Conservation (phyloP, 2,329 filamentous ascomycete species). For the Escovopsis sp. region DNA sequence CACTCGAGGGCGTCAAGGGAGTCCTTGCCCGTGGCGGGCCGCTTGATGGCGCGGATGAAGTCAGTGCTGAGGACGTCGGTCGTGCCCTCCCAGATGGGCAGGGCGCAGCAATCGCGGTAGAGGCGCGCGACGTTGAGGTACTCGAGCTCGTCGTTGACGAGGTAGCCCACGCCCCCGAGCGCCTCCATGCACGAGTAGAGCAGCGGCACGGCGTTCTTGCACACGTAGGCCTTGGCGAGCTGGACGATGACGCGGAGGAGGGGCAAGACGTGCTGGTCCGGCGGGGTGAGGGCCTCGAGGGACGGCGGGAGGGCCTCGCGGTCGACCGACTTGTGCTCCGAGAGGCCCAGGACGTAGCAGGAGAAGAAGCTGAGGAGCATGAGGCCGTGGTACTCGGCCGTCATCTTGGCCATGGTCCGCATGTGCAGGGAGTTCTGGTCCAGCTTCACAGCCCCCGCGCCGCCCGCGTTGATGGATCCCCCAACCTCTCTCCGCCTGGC, state of each 20-base stretch:
- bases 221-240: constrained; percentile 43
- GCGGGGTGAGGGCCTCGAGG: constrained; percentile 19
- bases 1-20: constrained; percentile 28
- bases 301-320: constrained; percentile 6
- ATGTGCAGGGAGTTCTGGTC: constrained; percentile 41
- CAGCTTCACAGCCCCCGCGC: constrained; percentile 28
- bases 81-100: constrained; percentile 59
- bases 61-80: constrained; percentile 52
- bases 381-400: constrained; percentile 38
- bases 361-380: constrained; percentile 42
- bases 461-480: constrained; percentile 11
- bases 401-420: constrained; percentile 40
- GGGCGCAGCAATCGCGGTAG: constrained; percentile 48
- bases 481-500: constrained; percentile 40
- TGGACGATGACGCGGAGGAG: constrained; percentile 45
- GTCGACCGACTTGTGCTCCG: constrained; percentile 25
- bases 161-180: constrained; percentile 52
- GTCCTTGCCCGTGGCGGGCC: constrained; percentile 22
- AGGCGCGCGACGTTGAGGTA: constrained; percentile 52
- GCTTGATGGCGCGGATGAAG: constrained; percentile 32
- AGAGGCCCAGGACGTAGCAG: constrained; percentile 37
- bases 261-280: constrained; percentile 18
- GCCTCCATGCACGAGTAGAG: constrained; percentile 47
- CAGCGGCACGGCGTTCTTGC: constrained; percentile 32
- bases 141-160: constrained; percentile 47